Evolutionary conservation across 2,329 filamentous ascomycete genomes (phyloP), one percentile per base, ranked within the genome.

Genomic region (Sphaceloma murrayae): DNA sequence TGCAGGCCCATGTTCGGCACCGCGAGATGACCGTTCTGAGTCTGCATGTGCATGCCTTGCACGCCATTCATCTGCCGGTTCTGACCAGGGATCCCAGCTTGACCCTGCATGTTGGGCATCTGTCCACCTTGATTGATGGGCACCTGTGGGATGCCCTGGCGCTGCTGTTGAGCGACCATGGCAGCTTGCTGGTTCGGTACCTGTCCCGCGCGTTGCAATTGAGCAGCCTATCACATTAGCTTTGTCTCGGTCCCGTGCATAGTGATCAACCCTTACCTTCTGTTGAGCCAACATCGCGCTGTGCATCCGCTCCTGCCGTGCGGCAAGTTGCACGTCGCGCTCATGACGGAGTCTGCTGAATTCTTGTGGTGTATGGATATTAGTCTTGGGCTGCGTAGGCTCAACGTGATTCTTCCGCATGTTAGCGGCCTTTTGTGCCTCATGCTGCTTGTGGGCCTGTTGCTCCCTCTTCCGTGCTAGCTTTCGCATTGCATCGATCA

Each of bases 401-500:
- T 94, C 85, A 22, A 29, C 24, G 48, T 83, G 83, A 18, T 52
- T 49, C 62, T 95, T 95, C 45, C 91, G 80, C 61, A 85, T 78
- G 22, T 83, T 82, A 38, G 85, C 85, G 46, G 86, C 76, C 55
- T 69, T 70, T 46, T 65, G 62, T 22, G 67, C 62, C 58, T 95
- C 86, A 57, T 89, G 83, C 59, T 91, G 85, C 67, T 96, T 96
- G 58, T 91, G 86, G 19, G 78, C 68, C 18, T 77, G 74, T 8
- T 83, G 82, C 64, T 98, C 91, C 18, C 89, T 78, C 65, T 95
- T 96, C 70, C 94, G 93, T 1, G 88, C 88, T 36, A 94, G 64
- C 61, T 96, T 98, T 31, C 88, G 78, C 85, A 96, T 95, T 2
- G 85, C 85, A 63, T 96, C 89, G 53, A 98, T 80, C 55, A 96